Evolutionary conservation across 2,329 filamentous ascomycete genomes (phyloP).

Genomic region (Fusarium nodosum): DNA sequence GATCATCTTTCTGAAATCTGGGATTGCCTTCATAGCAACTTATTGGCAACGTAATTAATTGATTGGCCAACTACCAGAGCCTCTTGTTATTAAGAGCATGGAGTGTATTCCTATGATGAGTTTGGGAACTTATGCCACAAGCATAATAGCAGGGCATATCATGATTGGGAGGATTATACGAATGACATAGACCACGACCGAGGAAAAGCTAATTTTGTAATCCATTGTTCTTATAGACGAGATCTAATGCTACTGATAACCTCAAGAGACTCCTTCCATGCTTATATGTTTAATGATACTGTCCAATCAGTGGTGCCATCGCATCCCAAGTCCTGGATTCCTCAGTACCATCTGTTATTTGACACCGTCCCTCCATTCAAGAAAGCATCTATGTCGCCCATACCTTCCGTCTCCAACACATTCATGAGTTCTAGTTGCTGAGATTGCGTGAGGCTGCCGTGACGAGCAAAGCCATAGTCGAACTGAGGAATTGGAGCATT

Average conservation of each 20-base stretch:
- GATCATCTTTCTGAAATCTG: constrained; percentile 2
- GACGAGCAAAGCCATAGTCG: constrained; percentile 63
- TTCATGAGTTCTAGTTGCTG: constrained; percentile 89
- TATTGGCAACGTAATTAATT: neutral
- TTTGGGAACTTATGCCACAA: neutral
- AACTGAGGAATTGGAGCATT: constrained; percentile 48
- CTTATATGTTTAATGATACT: constrained; percentile 4
- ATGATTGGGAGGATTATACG: constrained; percentile 5
- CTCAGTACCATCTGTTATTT: constrained; percentile 54
- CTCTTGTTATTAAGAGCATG: constrained; percentile 1
- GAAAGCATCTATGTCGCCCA: constrained; percentile 72
- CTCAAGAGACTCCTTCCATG: constrained; percentile 35
- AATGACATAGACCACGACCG: constrained; percentile 17
- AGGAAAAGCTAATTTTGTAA: constrained; percentile 24
- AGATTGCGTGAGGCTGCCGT: constrained; percentile 80
- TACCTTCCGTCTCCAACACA: constrained; percentile 77
- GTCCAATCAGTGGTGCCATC: constrained; percentile 18
- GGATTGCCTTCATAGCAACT: neutral
- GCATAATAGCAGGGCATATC: neutral
- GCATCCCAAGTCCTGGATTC: constrained; percentile 7
- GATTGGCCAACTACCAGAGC: neutral
- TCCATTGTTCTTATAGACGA: constrained; percentile 21
- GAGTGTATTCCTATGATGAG: neutral
- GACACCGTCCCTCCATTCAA: constrained; percentile 59
- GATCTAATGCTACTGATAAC: constrained; percentile 36